Percentiles rank a stretch among this genome's conserved stretches.
Evolutionary conservation across 2,329 filamentous ascomycete species (phyloP).

Genomic region (Curvularia hawaiiensis): DNA sequence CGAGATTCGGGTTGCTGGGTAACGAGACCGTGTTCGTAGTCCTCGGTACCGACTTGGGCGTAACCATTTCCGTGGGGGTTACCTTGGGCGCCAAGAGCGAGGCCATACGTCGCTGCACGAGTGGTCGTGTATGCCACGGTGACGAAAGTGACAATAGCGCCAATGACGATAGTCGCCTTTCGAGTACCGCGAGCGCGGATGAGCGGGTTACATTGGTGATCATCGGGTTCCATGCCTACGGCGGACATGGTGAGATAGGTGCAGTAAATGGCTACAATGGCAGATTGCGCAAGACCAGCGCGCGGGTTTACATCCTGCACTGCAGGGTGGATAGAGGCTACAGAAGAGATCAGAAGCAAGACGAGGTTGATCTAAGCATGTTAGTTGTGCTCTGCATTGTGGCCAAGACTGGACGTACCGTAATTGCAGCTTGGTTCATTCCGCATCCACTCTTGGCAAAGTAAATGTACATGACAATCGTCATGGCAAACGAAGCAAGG

Average conservation of each 20-base stretch:
- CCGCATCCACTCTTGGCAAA: conserved; percentile 81
- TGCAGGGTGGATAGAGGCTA: conserved; percentile 84
- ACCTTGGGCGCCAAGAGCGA: conserved; percentile 70
- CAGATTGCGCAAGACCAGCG: conserved; percentile 93
- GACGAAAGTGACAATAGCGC: conserved; percentile 93
- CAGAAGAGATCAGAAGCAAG: conserved; percentile 78
- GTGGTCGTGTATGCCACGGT: conserved; percentile 98
- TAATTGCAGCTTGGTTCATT: conserved; percentile 97
- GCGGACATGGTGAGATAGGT: conserved; percentile 98
- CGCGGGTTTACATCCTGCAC: conserved; percentile 93
- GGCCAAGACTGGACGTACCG: conserved; percentile 52
- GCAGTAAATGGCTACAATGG: conserved; percentile 97
- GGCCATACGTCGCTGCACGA: conserved; percentile 87
- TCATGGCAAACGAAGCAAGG: conserved; percentile 87
- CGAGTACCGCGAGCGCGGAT: conserved; percentile 84
- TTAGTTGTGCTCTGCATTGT: conserved; percentile 2
- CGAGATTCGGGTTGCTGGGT: conserved; percentile 81
- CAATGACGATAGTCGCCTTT: conserved; percentile 87
- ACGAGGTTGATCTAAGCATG: conserved; percentile 73
- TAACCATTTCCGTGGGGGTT: conserved; percentile 61
- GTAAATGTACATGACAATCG: conserved; percentile 95
- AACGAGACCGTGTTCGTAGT: conserved; percentile 82
- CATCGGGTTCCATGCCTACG: conserved; percentile 97
- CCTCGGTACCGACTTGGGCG: conserved; percentile 67
- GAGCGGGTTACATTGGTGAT: conserved; percentile 92